Base-by-base conservation (phyloP, 2,329 filamentous ascomycete species). In the Penicillium sp. region DNA sequence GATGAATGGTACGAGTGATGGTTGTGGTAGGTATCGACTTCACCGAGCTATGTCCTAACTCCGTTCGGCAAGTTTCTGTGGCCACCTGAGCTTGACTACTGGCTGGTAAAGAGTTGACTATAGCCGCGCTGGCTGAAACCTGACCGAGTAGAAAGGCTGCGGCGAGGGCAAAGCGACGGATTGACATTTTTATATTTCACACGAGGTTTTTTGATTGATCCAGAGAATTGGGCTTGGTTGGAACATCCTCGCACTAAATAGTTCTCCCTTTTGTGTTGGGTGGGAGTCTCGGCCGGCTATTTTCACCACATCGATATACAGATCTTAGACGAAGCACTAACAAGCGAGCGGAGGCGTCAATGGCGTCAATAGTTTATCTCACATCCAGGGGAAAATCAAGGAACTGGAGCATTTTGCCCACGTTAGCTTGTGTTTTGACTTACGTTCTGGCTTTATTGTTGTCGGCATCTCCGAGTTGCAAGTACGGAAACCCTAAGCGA, bases 11-110 rank as follows among this genome's bases (percentile, higher is more conserved):
- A 15, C 29, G 49, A 35, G 55, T 57, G 12, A 42, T 41, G 3
- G 55, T 57, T 4, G 44, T 49, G 3, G 55, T 58, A 31, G 55
- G 55, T n/a, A 58, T 50, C 3, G 38, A 36, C 49, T 52, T 52
- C 49, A 52, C 49, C 4, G 39, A 49, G 10, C 7, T 36, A 41
- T 21, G 7, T 35, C 49, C 49, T 4, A 52, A 3, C 2, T 13
- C 2, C 3, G 55, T 58, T 23, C 17, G 21, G 13, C 55, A 58
- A 25, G 17, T 17, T 19, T 39, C 44, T 12, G 44, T 49, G 15
- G 35, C 10, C 10, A 36, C 21, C 38, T 53, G 50, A 12, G 21
- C 38, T 25, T 58, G 55, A 39, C 55, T 54, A 25, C 42, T 53
- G 27, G 19, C 43, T 4, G 38, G 23, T 15, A 19, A 19, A 17